phyloP scores from a whole-genome alignment of 2,329 filamentous ascomycete genomes.

The Nemania sp. region DNA sequence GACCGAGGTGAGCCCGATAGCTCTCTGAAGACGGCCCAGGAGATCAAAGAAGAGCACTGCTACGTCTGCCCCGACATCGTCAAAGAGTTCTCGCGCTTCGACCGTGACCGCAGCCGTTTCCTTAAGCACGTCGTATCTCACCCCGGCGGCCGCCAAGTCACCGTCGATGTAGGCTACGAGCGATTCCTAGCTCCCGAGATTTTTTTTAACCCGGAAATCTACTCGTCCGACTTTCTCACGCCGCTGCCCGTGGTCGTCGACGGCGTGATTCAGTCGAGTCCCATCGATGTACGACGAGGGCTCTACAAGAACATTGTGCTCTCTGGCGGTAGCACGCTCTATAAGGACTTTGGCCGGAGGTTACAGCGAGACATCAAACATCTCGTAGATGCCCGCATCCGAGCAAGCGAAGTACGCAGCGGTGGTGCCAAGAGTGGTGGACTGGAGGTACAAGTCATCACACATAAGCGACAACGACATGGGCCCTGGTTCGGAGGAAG shows the following conservation, averaged over 20 bases:
- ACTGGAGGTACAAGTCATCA: conserved; percentile 95
- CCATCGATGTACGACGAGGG: conserved; percentile 95
- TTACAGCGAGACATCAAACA: conserved; percentile 98
- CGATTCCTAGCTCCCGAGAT: conserved; percentile 98
- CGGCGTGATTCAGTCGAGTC: conserved; percentile 95
- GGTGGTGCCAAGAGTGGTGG: conserved; percentile 94
- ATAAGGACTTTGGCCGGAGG: conserved; percentile 97
- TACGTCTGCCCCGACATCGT: conserved; percentile 99
- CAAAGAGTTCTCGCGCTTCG: conserved; percentile 96
- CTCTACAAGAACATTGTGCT: conserved; percentile 99
- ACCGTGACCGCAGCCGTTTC: conserved; percentile 91
- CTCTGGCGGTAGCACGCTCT: conserved; percentile 95
- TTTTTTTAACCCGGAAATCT: conserved; percentile 99
- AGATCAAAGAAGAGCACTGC: conserved; percentile 98
- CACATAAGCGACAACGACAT: conserved; percentile 96
- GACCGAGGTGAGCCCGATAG: conserved; percentile 97
- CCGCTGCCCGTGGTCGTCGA: conserved; percentile 95
- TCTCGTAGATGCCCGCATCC: conserved; percentile 91
- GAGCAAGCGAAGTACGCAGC: conserved; percentile 89
- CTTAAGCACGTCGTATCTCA: conserved; percentile 88
- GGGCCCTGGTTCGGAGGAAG: conserved; percentile 99
- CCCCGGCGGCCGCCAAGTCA: conserved; percentile 84
- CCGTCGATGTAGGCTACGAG: conserved; percentile 96
- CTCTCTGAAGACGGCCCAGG: conserved; percentile 95
- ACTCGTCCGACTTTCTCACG: conserved; percentile 97